Percentiles rank a stretch among this genome's conserved stretches.
Conservation (phyloP, 2,329 filamentous ascomycete genomes). For the Dactylellina drechsleri region DNA sequence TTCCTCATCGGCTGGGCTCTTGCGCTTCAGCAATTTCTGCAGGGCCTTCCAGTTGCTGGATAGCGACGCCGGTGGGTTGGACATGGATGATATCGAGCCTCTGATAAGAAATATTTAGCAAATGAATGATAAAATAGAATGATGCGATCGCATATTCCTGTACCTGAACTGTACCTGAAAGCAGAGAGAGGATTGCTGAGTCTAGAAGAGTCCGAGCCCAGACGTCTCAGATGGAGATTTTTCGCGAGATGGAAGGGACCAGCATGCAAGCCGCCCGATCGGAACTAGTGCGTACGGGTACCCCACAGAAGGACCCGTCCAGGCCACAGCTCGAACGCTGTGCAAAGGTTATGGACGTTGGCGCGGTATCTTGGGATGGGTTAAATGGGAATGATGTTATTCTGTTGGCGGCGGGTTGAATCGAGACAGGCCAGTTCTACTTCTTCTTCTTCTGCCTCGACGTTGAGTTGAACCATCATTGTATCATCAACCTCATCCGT, state of each 20-base stretch:
- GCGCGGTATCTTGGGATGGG: too few relatives aligned
- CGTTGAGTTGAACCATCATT: background rate
- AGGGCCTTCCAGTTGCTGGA: constrained; percentile 59
- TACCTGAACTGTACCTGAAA: too few relatives aligned
- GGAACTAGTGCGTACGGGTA: constrained; percentile 22
- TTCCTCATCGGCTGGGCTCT: constrained; percentile 40
- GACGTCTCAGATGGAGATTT: constrained; percentile 48
- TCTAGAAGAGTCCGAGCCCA: too few relatives aligned
- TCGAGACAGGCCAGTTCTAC: background rate
- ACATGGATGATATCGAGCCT: constrained; percentile 26
- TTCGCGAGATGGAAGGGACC: constrained; percentile 24
- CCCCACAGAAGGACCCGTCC: constrained; percentile 28
- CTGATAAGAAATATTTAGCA: background rate
- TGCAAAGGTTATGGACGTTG: too few relatives aligned
- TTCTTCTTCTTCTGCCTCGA: background rate
- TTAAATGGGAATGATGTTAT: too few relatives aligned
- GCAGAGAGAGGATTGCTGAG: too few relatives aligned
- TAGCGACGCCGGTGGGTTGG: constrained; percentile 46
- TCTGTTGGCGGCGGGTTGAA: constrained; percentile 5
- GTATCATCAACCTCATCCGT: background rate
- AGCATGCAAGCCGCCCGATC: constrained; percentile 27
- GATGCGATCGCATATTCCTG: too few relatives aligned
- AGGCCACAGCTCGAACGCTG: constrained; percentile 17
- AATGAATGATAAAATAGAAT: too few relatives aligned
- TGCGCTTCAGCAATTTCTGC: constrained; percentile 55